Percentiles rank a stretch among this genome's conserved stretches.
These are phyloP conservation scores for Nigrospora osmanthi DNA, from an alignment of 2,329 filamentous ascomycete genomes.

Conservation along the genomic window DNA sequence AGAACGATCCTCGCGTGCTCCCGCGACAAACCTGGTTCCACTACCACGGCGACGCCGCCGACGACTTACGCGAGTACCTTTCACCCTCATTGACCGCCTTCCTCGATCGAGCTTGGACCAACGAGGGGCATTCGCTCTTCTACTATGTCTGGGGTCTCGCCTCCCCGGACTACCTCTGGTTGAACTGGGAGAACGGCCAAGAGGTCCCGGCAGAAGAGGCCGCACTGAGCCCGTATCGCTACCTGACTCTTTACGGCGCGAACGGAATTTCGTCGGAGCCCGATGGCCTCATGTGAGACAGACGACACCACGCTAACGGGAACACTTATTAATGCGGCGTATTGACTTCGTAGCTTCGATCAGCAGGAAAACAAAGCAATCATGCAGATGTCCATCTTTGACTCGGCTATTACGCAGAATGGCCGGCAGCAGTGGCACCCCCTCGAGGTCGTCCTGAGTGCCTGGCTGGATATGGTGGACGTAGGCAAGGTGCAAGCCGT, in stretches of 20 bases:
- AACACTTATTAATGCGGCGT: not conserved
- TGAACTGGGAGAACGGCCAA: not conserved
- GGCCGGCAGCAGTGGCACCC: slow-evolving; percentile 10
- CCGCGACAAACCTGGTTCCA: slow-evolving; percentile 2
- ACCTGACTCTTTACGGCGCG: slow-evolving; percentile 5
- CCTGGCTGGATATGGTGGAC: slow-evolving; percentile 9
- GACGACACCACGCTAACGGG: not conserved
- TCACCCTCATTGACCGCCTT: slow-evolving; percentile 8
- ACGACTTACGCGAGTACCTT: slow-evolving; percentile 1
- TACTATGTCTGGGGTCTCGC: slow-evolving; percentile 7
- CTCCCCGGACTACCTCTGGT: slow-evolving; percentile 3
- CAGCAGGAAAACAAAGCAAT: slow-evolving; percentile 7
- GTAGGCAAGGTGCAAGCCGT: slow-evolving; percentile 7
- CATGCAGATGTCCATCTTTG: slow-evolving; percentile 5
- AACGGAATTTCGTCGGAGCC: not conserved
- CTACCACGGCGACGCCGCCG: slow-evolving; percentile 1
- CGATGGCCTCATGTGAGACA: slow-evolving; percentile 1
- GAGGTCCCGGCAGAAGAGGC: too few relatives aligned
- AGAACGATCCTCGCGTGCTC: not conserved
- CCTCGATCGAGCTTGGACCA: slow-evolving; percentile 5
- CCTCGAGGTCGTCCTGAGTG: slow-evolving; percentile 10
- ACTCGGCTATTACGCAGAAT: slow-evolving; percentile 4
- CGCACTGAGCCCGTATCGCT: not conserved
- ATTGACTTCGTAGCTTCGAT: slow-evolving; percentile 9
- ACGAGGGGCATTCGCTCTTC: slow-evolving; percentile 5